phyloP scores from a whole-genome alignment of 768 basidiomycete genomes.

The Cantharellus cinnabarinus region DNA sequence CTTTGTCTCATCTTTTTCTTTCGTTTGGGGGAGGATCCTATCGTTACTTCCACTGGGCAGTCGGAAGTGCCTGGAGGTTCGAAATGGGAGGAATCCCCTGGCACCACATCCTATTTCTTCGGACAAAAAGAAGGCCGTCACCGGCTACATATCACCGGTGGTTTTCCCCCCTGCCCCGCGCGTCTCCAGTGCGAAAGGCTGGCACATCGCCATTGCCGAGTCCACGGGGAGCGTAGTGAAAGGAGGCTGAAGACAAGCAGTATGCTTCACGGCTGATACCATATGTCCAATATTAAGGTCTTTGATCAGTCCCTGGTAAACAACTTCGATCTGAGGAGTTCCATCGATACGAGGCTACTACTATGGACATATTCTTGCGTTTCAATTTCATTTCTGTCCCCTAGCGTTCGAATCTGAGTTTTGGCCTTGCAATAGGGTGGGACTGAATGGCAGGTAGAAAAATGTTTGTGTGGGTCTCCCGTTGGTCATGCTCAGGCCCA shows the following conservation, averaged over 20 bases:
- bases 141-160: slow-evolving; percentile 46
- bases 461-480: slow-evolving; percentile 70
- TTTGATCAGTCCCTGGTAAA: slow-evolving; percentile 26
- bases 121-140: slow-evolving; percentile 92
- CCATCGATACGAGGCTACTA: slow-evolving; percentile 72
- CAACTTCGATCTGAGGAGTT: slow-evolving; percentile 69
- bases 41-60: no score
- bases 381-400: slow-evolving; percentile 5
- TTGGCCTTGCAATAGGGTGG: no score
- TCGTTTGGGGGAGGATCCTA: no score
- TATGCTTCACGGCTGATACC: slow-evolving; percentile 72
- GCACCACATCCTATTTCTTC: slow-evolving; percentile 7
- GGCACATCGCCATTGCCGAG: background rate
- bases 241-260: background rate
- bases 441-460: slow-evolving; percentile 36
- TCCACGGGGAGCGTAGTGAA: background rate
- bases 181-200: background rate
- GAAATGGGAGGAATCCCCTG: background rate
- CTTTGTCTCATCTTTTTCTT: slow-evolving; percentile 6
- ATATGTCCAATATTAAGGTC: slow-evolving; percentile 47
- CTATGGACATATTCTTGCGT: slow-evolving; percentile 44
- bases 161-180: slow-evolving; percentile 15
- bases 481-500: slow-evolving; percentile 42
- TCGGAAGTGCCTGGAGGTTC: no score
- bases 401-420: background rate